A percentile compares a stretch with the other conserved stretches of the same genome.
phyloP scores from a whole-genome alignment of 1,139 yeast species.

The Sugiyamaella japonica region DNA sequence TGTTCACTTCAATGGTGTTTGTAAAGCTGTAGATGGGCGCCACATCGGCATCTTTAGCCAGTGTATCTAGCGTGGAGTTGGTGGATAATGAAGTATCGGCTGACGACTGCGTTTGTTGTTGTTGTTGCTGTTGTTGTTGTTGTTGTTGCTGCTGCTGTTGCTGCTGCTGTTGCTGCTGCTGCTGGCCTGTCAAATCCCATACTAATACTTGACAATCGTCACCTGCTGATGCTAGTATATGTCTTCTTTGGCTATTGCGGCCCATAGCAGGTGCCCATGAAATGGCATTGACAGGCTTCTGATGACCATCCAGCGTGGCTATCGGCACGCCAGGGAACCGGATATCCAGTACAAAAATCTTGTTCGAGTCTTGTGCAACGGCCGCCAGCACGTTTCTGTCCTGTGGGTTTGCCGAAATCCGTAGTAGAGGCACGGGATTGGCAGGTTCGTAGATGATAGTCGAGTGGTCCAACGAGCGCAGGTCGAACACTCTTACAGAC shows the following conservation, averaged over 20 bases:
- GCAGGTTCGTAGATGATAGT: constrained; percentile 85
- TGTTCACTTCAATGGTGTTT: constrained; percentile 69
- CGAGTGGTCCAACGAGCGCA: constrained; percentile 86
- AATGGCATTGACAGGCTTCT: constrained; percentile 65
- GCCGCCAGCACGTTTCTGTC: constrained; percentile 85
- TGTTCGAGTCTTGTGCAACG: constrained; percentile 67
- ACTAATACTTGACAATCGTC: constrained; percentile 89
- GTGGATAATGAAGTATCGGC: constrained; percentile 2
- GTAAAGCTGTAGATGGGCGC: constrained; percentile 46
- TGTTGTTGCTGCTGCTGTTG: constrained; percentile 8
- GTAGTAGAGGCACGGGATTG: constrained; percentile 62
- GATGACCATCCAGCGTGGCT: constrained; percentile 66
- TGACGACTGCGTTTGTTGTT: constrained; percentile 18
- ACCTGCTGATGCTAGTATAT: constrained; percentile 69
- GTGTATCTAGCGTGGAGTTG: constrained; percentile 7
- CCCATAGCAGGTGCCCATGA: constrained; percentile 73
- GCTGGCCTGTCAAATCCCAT: constrained; percentile 61
- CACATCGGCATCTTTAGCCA: constrained; percentile 1
- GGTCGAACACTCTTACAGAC: constrained; percentile 85
- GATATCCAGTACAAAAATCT: constrained; percentile 73
- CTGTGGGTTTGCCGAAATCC: constrained; percentile 73
- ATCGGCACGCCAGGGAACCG: constrained; percentile 87
- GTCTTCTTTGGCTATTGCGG: constrained; percentile 40
- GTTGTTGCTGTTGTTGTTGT: constrained; percentile 23
- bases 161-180: constrained; percentile 24